A percentile compares a stretch with the other conserved stretches of the same genome.
Conservation (phyloP, 2,329 filamentous ascomycete species). For the Calonectria naviculata region DNA sequence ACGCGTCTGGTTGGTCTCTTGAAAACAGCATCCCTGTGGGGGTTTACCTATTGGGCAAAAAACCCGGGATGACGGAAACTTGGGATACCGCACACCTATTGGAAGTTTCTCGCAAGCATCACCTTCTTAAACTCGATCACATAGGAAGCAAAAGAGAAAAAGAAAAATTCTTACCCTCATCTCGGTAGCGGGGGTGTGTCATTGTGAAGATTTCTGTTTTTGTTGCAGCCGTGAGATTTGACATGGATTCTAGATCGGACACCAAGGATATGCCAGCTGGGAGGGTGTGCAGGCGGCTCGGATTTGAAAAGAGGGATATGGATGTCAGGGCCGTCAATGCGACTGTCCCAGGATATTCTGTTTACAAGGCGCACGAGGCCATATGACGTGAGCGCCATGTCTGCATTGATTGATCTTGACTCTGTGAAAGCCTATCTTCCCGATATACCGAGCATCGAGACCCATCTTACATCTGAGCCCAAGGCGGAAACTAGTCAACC, state of each 20-base stretch:
- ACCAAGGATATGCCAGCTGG: conserved; percentile 21
- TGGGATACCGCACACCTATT: not conserved
- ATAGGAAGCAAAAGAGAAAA: not conserved
- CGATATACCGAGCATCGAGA: not conserved
- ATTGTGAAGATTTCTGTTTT: conserved; percentile 15
- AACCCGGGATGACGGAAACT: conserved; percentile 19
- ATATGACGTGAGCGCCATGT: conserved; percentile 3
- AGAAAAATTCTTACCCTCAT: conserved; percentile 13
- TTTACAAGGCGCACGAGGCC: conserved; percentile 1
- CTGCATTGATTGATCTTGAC: conserved; percentile 7
- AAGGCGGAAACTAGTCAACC: conserved; percentile 7
- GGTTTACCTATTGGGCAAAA: conserved; percentile 9
- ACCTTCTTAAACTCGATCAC: conserved; percentile 10
- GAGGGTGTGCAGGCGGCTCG: conserved; percentile 2
- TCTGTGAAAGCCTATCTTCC: conserved; percentile 7
- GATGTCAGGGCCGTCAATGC: not conserved
- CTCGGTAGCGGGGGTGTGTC: conserved; percentile 24
- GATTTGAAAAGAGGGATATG: not conserved
- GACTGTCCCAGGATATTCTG: not conserved
- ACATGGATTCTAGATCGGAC: conserved; percentile 31
- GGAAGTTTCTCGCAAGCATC: conserved; percentile 28
- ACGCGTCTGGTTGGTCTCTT: conserved; percentile 35
- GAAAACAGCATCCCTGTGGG: conserved; percentile 19
- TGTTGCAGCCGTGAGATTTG: conserved; percentile 26
- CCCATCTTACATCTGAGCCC: not conserved